These are phyloP conservation scores for Penicillium concentricum DNA, from an alignment of 2,329 filamentous ascomycete species.

Conservation along the genomic window DNA sequence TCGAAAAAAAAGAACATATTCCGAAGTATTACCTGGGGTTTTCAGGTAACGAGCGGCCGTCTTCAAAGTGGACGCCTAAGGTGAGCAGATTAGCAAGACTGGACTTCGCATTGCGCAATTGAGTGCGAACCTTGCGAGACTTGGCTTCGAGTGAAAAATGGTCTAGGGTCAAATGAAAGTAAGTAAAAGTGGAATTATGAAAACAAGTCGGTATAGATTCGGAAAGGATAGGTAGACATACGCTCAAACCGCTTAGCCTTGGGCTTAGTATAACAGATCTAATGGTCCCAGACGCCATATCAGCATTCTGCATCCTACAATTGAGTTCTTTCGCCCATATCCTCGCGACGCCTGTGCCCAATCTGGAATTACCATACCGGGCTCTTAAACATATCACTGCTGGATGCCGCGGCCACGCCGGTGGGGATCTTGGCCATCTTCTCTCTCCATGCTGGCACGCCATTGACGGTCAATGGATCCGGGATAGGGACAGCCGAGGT, in stretches of 20 bases:
- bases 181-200: neutral
- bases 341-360: neutral
- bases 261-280: conserved; percentile 59
- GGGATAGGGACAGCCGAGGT: conserved; percentile 37
- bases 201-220: neutral
- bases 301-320: conserved; percentile 3
- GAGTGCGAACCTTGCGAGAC: conserved; percentile 41
- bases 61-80: conserved; percentile 71
- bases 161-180: conserved; percentile 29
- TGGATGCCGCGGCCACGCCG: conserved; percentile 72
- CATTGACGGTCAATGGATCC: conserved; percentile 60
- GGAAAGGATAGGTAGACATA: conserved; percentile 50
- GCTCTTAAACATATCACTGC: conserved; percentile 81
- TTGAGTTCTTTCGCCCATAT: neutral
- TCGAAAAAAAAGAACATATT: neutral
- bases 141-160: conserved; percentile 64
- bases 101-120: neutral
- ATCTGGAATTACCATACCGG: conserved; percentile 51
- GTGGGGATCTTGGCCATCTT: conserved; percentile 69
- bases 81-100: conserved; percentile 10
- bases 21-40: conserved; percentile 57
- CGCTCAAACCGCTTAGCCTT: conserved; percentile 81
- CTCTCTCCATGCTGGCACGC: conserved; percentile 65
- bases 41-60: conserved; percentile 75
- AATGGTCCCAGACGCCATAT: conserved; percentile 19